Conservation (phyloP, 192 early-diverging fungal species). For the Thamnidium elegans region DNA sequence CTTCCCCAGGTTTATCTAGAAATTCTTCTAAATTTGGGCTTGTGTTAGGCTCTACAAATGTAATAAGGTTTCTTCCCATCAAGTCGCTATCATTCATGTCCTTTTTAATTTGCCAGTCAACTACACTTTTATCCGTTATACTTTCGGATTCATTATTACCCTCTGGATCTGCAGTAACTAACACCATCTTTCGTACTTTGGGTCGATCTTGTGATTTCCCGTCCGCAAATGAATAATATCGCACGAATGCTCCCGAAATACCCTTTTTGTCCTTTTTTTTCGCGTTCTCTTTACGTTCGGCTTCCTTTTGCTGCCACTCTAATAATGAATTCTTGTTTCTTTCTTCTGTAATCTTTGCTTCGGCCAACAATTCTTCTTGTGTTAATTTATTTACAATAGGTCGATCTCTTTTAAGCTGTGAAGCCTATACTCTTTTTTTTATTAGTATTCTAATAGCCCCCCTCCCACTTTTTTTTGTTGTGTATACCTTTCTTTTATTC, state of each 20-base stretch:
- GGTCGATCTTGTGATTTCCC: conserved; percentile 37
- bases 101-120: conserved; percentile 19
- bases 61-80: conserved; percentile 46
- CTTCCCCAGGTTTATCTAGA: conserved; percentile 11
- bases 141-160: conserved; percentile 8
- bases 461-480: no score
- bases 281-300: conserved; percentile 40
- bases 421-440: conserved; percentile 20
- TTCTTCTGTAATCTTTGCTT: conserved; percentile 52
- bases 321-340: conserved; percentile 47
- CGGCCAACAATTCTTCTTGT: conserved; percentile 51
- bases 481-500: conserved; percentile 36
- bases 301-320: conserved; percentile 51
- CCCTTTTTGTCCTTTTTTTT: conserved; percentile 36
- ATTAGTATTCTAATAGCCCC: no score
- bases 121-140: neutral
- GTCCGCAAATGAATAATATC: conserved; percentile 49
- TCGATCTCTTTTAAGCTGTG: conserved; percentile 45
- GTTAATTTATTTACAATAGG: conserved; percentile 39
- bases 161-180: conserved; percentile 14
- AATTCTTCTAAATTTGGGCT: neutral
- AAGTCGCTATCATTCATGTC: conserved; percentile 35
- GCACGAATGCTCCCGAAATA: conserved; percentile 40
- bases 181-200: conserved; percentile 27
- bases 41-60: conserved; percentile 30